Evolutionary conservation across 1,139 yeast species (phyloP).

Genomic region (Nakaseomyces kungkrabaensis): DNA sequence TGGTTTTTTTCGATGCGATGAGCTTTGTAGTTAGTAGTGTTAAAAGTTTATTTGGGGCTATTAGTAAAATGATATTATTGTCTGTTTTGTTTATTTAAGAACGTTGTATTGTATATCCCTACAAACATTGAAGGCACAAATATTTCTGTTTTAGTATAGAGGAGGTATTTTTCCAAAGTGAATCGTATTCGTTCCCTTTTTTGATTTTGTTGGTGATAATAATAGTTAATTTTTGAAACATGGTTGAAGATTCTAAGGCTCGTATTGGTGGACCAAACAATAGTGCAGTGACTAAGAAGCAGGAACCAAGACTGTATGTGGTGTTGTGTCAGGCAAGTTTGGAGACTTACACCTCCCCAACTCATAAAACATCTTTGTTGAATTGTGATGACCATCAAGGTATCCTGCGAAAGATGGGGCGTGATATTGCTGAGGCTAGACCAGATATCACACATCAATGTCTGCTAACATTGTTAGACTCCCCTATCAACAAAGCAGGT

Average conservation of each 20-base stretch:
- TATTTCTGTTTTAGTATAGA: not conserved
- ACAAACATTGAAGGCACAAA: too few species aligned
- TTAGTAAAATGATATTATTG: not conserved
- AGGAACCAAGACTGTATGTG: conserved; percentile 76
- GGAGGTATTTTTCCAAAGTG: not conserved
- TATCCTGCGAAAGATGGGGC: conserved; percentile 83
- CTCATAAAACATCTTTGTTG: conserved; percentile 73
- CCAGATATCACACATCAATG: conserved; percentile 98
- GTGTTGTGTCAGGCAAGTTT: conserved; percentile 91
- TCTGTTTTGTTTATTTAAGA: not conserved
- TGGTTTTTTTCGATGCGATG: not conserved
- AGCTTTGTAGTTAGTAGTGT: not conserved
- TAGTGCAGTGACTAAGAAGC: conserved; percentile 71
- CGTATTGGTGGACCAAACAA: conserved; percentile 78
- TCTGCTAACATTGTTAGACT: conserved; percentile 80
- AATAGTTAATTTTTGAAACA: conserved; percentile 5
- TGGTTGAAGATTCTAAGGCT: conserved; percentile 43
- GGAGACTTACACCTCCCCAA: conserved; percentile 81
- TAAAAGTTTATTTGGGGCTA: not conserved
- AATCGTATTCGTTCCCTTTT: not conserved
- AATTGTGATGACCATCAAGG: conserved; percentile 99
- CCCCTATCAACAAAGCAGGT: conserved; percentile 96
- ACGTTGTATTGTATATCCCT: not conserved
- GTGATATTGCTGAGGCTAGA: conserved; percentile 95
- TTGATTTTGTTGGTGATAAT: not conserved